phyloP scores from a whole-genome alignment of 106 monocot genomes.

The Acanthochlamys bracteata region DNA sequence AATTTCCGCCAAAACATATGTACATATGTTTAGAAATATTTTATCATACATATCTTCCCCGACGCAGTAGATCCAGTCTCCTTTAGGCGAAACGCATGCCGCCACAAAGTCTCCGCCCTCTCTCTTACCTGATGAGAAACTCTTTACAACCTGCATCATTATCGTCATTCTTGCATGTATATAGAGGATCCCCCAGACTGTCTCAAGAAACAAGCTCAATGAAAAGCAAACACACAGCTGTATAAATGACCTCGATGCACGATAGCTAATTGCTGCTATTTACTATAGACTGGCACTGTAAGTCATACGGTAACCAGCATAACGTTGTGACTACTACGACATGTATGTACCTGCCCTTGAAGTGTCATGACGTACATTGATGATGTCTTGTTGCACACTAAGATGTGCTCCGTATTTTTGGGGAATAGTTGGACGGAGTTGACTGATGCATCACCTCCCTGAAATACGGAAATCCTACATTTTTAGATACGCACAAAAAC shows the following conservation, averaged over 20 bases:
- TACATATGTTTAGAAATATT: too few relatives aligned
- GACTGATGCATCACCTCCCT: slow-evolving; percentile 98
- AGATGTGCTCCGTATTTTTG: slow-evolving; percentile 82
- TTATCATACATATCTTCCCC: slow-evolving; percentile 89
- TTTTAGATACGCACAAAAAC: not conserved
- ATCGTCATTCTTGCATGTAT: not conserved
- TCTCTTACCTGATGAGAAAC: slow-evolving; percentile 93
- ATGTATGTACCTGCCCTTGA: slow-evolving; percentile 80
- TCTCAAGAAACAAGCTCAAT: too few relatives aligned
- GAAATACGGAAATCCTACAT: slow-evolving; percentile 1
- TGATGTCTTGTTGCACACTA: slow-evolving; percentile 97
- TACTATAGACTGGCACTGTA: too few relatives aligned
- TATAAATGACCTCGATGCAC: too few relatives aligned
- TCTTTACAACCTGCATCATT: slow-evolving; percentile 76
- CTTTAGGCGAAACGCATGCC: slow-evolving; percentile 89
- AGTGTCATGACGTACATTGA: slow-evolving; percentile 97
- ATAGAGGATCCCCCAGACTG: too few relatives aligned
- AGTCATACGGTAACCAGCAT: too few relatives aligned
- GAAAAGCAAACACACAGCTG: too few relatives aligned
- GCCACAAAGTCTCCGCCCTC: slow-evolving; percentile 98
- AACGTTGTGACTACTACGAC: too few relatives aligned
- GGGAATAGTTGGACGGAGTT: slow-evolving; percentile 87
- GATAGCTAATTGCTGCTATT: too few relatives aligned
- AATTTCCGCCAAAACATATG: too few relatives aligned
- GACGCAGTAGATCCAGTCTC: slow-evolving; percentile 95